Conservation (phyloP, 148 eudicot species). For the Fallopia convolvulus region DNA sequence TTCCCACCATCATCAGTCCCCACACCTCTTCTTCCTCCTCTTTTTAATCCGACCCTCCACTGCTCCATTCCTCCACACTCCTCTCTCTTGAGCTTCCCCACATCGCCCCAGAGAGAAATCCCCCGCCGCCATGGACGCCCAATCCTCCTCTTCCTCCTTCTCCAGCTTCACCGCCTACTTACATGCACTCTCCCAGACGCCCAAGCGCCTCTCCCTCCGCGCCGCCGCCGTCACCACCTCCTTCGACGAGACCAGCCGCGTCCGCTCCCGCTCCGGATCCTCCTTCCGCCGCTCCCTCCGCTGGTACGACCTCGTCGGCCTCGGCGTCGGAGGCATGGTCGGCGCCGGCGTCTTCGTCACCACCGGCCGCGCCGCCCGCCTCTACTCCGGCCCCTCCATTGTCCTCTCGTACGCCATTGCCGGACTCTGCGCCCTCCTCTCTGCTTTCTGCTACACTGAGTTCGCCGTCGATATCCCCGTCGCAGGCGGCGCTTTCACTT, state of each 20-base stretch:
- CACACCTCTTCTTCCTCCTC: not conserved
- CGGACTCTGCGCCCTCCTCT: constrained; percentile 78
- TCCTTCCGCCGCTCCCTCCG: constrained; percentile 47
- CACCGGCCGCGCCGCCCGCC: constrained; percentile 53
- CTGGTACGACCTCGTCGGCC: constrained; percentile 69
- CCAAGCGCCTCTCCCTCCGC: constrained; percentile 46
- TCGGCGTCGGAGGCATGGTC: constrained; percentile 90
- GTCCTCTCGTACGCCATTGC: constrained; percentile 91
- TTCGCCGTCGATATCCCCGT: constrained; percentile 93
- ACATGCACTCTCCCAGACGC: constrained; percentile 53
- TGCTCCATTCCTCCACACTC: not conserved
- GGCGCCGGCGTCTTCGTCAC: constrained; percentile 95
- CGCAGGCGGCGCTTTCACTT: constrained; percentile 94
- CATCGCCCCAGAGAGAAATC: not conserved
- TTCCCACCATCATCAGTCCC: not conserved
- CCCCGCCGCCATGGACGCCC: constrained; percentile 7
- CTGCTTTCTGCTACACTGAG: constrained; percentile 94
- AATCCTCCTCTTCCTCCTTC: constrained; percentile 37
- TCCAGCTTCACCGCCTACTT: constrained; percentile 47
- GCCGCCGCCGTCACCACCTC: constrained; percentile 61
- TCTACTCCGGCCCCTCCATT: constrained; percentile 65
- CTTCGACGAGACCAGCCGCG: constrained; percentile 45
- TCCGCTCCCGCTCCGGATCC: constrained; percentile 45
- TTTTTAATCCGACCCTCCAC: not conserved
- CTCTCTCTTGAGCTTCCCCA: too few species aligned